Evolutionary conservation across 2,329 filamentous ascomycete species (phyloP).

Genomic region (Zelopaecilomyces penicillatus): DNA sequence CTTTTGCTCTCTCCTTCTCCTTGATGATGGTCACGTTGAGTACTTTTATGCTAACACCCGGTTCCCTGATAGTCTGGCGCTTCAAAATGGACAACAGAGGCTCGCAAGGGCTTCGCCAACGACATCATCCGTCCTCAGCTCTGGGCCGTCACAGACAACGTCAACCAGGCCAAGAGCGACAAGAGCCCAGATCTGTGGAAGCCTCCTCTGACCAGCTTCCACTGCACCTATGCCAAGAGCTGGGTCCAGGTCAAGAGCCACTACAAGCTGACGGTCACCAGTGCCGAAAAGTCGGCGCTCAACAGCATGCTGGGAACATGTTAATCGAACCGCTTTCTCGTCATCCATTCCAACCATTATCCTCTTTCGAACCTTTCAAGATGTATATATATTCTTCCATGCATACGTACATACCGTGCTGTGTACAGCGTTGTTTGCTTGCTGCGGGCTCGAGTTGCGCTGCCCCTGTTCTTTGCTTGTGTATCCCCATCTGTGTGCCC

Average conservation of each 20-base stretch:
- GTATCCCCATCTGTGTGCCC: too few relatives aligned
- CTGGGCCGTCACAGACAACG: conserved; percentile 67
- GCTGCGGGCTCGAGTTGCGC: too few relatives aligned
- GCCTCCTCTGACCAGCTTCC: conserved; percentile 58
- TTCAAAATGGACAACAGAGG: conserved; percentile 58
- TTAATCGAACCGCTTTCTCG: conserved; percentile 8
- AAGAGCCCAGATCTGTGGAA: conserved; percentile 68
- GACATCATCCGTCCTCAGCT: conserved; percentile 69
- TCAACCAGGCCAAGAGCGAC: conserved; percentile 70
- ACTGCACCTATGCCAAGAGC: conserved; percentile 69
- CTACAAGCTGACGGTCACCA: conserved; percentile 60
- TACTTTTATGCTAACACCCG: neutral
- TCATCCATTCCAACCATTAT: neutral
- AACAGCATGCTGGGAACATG: conserved; percentile 30
- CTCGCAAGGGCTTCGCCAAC: conserved; percentile 65
- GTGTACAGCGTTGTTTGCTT: too few relatives aligned
- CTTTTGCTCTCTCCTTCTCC: neutral
- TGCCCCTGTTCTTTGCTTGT: too few relatives aligned
- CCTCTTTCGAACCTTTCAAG: too few relatives aligned
- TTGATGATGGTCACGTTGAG: neutral
- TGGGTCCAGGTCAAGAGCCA: conserved; percentile 74
- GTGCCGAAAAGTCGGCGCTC: conserved; percentile 62
- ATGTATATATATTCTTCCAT: neutral
- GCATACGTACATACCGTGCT: too few relatives aligned
- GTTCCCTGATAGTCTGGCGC: conserved; percentile 52